Evolutionary conservation across 2,329 filamentous ascomycete species (phyloP), one percentile per base, ranked within the genome.

Genomic region (Sporothrix schenckii): DNA sequence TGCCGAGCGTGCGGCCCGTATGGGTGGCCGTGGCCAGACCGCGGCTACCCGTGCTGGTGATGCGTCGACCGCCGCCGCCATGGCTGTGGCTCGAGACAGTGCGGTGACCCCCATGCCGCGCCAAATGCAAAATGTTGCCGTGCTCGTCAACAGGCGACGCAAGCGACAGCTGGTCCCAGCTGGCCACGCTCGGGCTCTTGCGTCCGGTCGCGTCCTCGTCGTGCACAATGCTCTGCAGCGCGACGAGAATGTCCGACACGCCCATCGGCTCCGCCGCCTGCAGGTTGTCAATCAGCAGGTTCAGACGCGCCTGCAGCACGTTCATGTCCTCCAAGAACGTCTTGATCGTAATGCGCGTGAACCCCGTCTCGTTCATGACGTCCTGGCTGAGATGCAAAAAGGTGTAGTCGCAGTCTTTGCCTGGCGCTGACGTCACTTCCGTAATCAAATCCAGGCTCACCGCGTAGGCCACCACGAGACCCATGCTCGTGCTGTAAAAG

Each of bases 401-500:
- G 41, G 98, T 86, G 78, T 94, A 97, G 80, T 99, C 95, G 77
- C 93, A 97, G 76, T 97, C 93, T 77, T 90, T 90, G 24, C 95
- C 95, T 14, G 93, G 91, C 1, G 93, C 93, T 50, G 92, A 92
- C 30, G 93, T 97, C 54, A 98, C 92, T 79, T 98, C 95, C 10
- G 89, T 88, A 70, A 99, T 92, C 63, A 87, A 89, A 69, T 89
- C 86, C 70, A 99, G 84, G 69, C 86, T 88, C 66, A 96, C 88
- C 19, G 88, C 88, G 66, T 93, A 94, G 0, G 94, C 92, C 49
- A 97, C 85, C 0, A 98, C 91, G 6, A 99, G 85, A 6, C 95
- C 95, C 78, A 97, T 89, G 77, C 97, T 92, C 77, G 98, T 92
- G 75, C 94, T 96, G 80, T 97, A 99, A 77, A 99, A 98, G 79